A percentile compares a stretch with the other conserved stretches of the same genome.
phyloP scores from a whole-genome alignment of 2,329 filamentous ascomycete genomes.

The Alternaria postmessia region DNA sequence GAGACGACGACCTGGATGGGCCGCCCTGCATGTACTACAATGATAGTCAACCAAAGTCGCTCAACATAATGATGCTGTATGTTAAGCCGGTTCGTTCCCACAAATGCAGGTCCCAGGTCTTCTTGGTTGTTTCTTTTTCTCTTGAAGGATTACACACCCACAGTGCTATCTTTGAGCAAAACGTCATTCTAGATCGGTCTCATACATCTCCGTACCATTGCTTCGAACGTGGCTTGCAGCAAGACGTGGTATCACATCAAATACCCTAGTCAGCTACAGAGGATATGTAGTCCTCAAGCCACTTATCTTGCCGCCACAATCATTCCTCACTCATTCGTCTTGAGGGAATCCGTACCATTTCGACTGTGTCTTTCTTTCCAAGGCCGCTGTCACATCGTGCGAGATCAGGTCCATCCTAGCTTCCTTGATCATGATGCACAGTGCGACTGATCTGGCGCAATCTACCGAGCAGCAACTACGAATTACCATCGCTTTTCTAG shows the following conservation, averaged over 20 bases:
- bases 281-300: conserved; percentile 17
- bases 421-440: conserved; percentile 17
- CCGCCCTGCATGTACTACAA: conserved; percentile 1
- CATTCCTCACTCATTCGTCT: neutral
- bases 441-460: conserved; percentile 21
- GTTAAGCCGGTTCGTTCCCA: neutral
- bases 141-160: neutral
- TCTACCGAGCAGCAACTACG: conserved; percentile 33
- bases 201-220: conserved; percentile 18
- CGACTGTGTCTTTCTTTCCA: neutral
- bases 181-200: conserved; percentile 15
- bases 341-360: neutral
- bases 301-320: neutral
- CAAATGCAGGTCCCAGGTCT: neutral
- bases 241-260: neutral
- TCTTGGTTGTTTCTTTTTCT: conserved; percentile 7
- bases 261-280: neutral
- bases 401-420: neutral
- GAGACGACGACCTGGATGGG: neutral
- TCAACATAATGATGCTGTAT: neutral
- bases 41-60: neutral
- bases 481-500: conserved; percentile 48
- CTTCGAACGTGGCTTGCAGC: conserved; percentile 24
- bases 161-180: neutral
- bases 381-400: neutral